Conservation (phyloP, 352 stramenopile species). For the Phytopythium litorale region DNA sequence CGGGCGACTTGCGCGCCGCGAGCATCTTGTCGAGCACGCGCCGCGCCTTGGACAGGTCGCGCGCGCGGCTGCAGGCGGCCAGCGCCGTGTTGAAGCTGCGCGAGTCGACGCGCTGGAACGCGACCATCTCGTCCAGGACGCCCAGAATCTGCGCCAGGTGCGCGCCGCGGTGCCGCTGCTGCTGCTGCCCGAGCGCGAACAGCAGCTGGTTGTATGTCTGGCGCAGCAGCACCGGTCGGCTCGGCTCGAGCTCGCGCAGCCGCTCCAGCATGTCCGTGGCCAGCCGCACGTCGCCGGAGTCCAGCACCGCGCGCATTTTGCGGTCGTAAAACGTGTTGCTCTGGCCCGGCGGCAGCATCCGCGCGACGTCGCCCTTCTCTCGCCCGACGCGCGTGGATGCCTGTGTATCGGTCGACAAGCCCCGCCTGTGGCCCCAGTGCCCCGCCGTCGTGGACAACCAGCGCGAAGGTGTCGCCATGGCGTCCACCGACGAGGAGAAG, state of each 20-base stretch:
- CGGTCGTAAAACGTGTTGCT: constrained; percentile 49
- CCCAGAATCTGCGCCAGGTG: constrained; percentile 38
- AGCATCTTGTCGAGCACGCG: constrained; percentile 48
- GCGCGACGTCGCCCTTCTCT: constrained; percentile 8
- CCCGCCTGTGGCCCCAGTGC: neutral
- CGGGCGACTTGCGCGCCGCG: constrained; percentile 16
- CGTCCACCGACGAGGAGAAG: neutral
- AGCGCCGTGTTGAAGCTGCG: constrained; percentile 71
- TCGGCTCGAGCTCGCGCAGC: constrained; percentile 15
- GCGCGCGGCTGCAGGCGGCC: constrained; percentile 49
- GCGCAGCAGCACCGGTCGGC: constrained; percentile 25
- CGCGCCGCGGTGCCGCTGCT: constrained; percentile 16
- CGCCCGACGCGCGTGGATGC: neutral
- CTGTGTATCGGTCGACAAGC: neutral
- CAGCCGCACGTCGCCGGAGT: constrained; percentile 20
- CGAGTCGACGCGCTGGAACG: constrained; percentile 26
- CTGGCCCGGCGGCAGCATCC: constrained; percentile 15
- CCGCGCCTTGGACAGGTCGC: constrained; percentile 31
- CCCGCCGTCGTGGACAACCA: neutral
- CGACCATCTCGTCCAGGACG: constrained; percentile 51
- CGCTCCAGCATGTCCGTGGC: constrained; percentile 27
- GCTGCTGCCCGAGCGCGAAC: constrained; percentile 37
- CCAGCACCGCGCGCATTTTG: constrained; percentile 24
- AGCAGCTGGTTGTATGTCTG: constrained; percentile 61
- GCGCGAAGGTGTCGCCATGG: neutral